Evolutionary conservation across 202 grass and related monocot genomes (phyloP).

Genomic region (Hordeum pubiflorum): DNA sequence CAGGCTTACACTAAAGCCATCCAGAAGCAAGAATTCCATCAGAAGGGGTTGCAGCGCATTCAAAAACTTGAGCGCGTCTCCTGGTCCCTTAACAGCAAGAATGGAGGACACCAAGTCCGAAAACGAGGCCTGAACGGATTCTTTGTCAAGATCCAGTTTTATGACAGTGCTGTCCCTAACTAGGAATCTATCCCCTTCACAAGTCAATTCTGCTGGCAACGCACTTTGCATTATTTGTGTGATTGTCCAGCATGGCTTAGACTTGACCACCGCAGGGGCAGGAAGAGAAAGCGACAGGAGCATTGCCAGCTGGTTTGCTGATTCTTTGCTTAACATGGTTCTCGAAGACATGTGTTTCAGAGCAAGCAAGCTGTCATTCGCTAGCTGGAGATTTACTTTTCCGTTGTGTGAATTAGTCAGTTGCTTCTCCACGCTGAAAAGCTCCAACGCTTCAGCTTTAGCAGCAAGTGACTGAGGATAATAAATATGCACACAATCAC

Average conservation of each 20-base stretch:
- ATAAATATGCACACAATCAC: slow-evolving; percentile 90
- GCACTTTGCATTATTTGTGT: slow-evolving; percentile 67
- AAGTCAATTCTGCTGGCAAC: slow-evolving; percentile 48
- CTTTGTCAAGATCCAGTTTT: slow-evolving; percentile 54
- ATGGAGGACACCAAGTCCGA: slow-evolving; percentile 57
- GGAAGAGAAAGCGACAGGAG: slow-evolving; percentile 38
- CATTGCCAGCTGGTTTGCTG: slow-evolving; percentile 74
- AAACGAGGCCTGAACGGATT: slow-evolving; percentile 49
- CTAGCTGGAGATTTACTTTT: slow-evolving; percentile 66
- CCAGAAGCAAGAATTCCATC: slow-evolving; percentile 73
- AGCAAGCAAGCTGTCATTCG: slow-evolving; percentile 62
- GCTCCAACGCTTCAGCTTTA: slow-evolving; percentile 78
- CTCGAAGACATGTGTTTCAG: slow-evolving; percentile 55
- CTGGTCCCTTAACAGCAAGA: slow-evolving; percentile 48
- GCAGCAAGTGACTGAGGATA: slow-evolving; percentile 86
- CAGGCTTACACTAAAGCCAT: slow-evolving; percentile 73
- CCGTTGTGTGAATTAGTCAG: slow-evolving; percentile 71
- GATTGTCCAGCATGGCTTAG: slow-evolving; percentile 44
- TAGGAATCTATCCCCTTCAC: slow-evolving; percentile 41
- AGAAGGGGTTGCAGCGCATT: slow-evolving; percentile 72
- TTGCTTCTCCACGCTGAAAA: slow-evolving; percentile 83
- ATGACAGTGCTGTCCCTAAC: slow-evolving; percentile 42
- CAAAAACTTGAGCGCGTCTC: slow-evolving; percentile 60
- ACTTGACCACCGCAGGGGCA: slow-evolving; percentile 51
- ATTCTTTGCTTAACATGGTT: slow-evolving; percentile 47